Percentiles rank a stretch among this genome's conserved stretches.
phyloP scores from a whole-genome alignment of 768 basidiomycete genomes.

The Pulveroboletus sp. region DNA sequence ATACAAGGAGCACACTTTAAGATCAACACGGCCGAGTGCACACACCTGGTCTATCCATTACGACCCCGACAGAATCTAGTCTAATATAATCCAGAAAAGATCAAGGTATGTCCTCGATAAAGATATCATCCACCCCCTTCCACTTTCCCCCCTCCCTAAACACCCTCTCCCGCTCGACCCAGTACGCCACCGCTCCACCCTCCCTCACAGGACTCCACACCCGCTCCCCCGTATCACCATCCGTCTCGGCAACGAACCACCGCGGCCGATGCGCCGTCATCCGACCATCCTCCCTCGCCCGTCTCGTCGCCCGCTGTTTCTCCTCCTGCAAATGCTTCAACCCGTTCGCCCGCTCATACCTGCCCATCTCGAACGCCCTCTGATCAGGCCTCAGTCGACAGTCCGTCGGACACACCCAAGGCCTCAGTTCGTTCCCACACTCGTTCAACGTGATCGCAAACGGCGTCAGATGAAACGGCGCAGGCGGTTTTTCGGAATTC shows the following conservation, averaged over 20 bases:
- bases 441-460: constrained; percentile 92
- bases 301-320: constrained; percentile 65
- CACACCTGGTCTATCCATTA: no score
- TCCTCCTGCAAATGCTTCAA: constrained; percentile 83
- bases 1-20: no score
- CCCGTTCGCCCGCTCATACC: constrained; percentile 78
- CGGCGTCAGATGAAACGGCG: constrained; percentile 94
- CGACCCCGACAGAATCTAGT: not conserved
- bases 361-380: constrained; percentile 87
- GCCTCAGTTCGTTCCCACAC: constrained; percentile 60
- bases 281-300: constrained; percentile 69
- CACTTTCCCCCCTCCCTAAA: constrained; percentile 47
- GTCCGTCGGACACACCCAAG: constrained; percentile 83
- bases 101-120: constrained; percentile 54
- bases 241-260: constrained; percentile 83
- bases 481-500: constrained; percentile 77
- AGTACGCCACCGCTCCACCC: constrained; percentile 67
- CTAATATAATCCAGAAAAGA: not conserved
- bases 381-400: constrained; percentile 92
- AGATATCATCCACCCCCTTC: constrained; percentile 77
- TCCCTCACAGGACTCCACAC: constrained; percentile 73
- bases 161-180: constrained; percentile 69
- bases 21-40: no score
- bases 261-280: constrained; percentile 71
- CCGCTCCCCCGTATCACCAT: constrained; percentile 85